Evolutionary conservation across 257 asterid species (phyloP).

Genomic region (Fraxinus cuspidata): DNA sequence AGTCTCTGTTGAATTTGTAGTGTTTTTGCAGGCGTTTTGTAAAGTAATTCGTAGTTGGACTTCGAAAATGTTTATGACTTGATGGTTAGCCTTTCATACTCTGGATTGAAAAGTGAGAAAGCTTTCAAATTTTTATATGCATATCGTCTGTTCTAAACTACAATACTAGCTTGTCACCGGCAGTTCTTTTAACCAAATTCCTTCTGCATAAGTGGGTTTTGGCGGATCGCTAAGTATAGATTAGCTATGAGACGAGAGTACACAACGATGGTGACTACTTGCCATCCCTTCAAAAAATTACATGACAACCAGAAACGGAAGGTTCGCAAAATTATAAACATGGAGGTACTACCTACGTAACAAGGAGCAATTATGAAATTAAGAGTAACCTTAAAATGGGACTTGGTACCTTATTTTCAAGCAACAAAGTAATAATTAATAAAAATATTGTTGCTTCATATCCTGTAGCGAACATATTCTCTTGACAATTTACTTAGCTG

Average conservation of each 20-base stretch:
- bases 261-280: neutral
- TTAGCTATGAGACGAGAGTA: neutral
- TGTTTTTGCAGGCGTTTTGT: constrained; percentile 55
- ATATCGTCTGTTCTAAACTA: neutral
- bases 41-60: constrained; percentile 80
- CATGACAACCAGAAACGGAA: neutral
- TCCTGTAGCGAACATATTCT: neutral
- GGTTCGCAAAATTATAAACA: neutral
- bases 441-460: neutral
- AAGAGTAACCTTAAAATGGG: neutral
- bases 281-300: neutral
- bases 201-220: no score
- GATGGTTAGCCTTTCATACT: constrained; percentile 51
- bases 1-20: neutral
- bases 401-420: no score
- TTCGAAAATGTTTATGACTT: constrained; percentile 71
- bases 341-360: neutral
- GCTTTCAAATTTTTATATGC: neutral
- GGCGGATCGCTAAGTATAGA: no score
- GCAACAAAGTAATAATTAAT: no score
- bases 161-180: neutral
- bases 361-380: neutral
- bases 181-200: no score
- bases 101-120: constrained; percentile 39
- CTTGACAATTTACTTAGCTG: neutral